phyloP scores from a whole-genome alignment of 2,329 filamentous ascomycete species.

The Tolypocladium sp. region DNA sequence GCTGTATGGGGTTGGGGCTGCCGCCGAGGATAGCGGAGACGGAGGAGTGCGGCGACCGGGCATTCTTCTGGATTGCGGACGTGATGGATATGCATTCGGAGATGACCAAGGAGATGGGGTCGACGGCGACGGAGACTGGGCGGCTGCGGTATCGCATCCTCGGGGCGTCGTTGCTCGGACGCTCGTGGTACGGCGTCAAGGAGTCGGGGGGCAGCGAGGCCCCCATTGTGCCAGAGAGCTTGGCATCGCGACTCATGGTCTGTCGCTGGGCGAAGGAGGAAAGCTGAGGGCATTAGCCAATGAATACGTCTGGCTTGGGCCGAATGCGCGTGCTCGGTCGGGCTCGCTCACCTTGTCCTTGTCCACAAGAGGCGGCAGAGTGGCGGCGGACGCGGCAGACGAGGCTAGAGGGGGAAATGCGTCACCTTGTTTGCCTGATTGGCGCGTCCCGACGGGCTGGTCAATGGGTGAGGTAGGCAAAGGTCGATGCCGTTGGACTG shows the following conservation, averaged over 20 bases:
- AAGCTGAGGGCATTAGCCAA: background rate
- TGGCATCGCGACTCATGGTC: slow-evolving; percentile 24
- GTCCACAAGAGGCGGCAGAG: background rate
- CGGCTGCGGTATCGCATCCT: slow-evolving; percentile 52
- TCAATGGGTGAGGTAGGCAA: background rate
- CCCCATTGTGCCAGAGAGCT: slow-evolving; percentile 14
- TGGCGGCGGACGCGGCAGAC: background rate
- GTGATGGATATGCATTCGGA: slow-evolving; percentile 99
- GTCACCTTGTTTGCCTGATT: background rate
- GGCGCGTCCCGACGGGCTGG: background rate
- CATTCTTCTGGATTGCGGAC: slow-evolving; percentile 95
- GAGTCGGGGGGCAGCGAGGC: slow-evolving; percentile 6
- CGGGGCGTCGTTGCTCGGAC: slow-evolving; percentile 19
- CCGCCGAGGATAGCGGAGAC: slow-evolving; percentile 92
- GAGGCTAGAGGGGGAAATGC: background rate
- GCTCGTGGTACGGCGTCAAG: background rate
- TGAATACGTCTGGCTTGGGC: background rate
- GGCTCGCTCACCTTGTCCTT: background rate
- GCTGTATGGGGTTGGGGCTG: slow-evolving; percentile 47
- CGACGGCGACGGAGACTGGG: slow-evolving; percentile 70
- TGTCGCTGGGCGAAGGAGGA: slow-evolving; percentile 1
- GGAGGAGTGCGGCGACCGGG: slow-evolving; percentile 89
- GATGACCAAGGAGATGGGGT: slow-evolving; percentile 86
- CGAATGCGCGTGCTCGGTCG: background rate
- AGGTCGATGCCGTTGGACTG: background rate